These are phyloP conservation scores for Colletotrichum sublineola DNA, from an alignment of 2,329 filamentous ascomycete species.

Conservation along the genomic window DNA sequence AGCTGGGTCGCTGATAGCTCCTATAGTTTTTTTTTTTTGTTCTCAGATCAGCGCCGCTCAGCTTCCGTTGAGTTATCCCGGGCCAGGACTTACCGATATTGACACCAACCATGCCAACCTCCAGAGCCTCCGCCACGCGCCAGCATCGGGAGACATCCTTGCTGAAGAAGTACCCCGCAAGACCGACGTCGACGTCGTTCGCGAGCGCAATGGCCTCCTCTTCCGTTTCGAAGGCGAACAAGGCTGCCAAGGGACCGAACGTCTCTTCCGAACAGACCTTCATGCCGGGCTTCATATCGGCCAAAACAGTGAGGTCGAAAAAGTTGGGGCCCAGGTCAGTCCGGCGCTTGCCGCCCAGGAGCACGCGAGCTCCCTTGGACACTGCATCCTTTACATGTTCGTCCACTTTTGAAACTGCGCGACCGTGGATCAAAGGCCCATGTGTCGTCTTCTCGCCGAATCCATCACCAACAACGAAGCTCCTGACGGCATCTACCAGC, in stretches of 20 bases:
- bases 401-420: conserved; percentile 78
- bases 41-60: not conserved
- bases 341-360: conserved; percentile 67
- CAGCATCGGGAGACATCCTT: conserved; percentile 66
- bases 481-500: conserved; percentile 70
- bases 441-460: conserved; percentile 79
- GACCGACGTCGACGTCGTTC: conserved; percentile 70
- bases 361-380: conserved; percentile 75
- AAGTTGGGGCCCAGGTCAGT: conserved; percentile 57
- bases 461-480: conserved; percentile 77
- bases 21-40: not conserved
- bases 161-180: conserved; percentile 74
- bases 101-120: conserved; percentile 71
- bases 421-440: conserved; percentile 79
- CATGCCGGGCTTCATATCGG: conserved; percentile 57
- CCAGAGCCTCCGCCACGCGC: conserved; percentile 66
- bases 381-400: conserved; percentile 78
- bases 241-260: conserved; percentile 60
- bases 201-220: conserved; percentile 58
- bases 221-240: conserved; percentile 59
- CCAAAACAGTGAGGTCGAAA: conserved; percentile 61
- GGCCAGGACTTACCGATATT: conserved; percentile 57
- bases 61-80: too few relatives aligned
- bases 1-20: conserved; percentile 53
- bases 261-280: conserved; percentile 62